Percentiles rank a stretch among this genome's conserved stretches.
phyloP scores from a whole-genome alignment of 306 rosid genomes.

The Quercus agrifolia region DNA sequence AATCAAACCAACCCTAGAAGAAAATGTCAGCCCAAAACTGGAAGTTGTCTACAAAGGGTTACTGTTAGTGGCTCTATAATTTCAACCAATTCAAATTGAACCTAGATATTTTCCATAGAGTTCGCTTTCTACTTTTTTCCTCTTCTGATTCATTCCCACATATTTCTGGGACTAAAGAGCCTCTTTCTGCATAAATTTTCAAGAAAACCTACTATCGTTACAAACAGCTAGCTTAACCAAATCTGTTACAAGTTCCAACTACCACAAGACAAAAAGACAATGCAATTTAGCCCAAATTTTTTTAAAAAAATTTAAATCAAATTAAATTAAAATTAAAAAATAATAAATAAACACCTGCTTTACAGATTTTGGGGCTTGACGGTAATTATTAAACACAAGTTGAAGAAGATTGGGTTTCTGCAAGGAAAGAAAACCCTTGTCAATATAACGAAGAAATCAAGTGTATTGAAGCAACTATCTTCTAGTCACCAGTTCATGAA shows the following conservation, averaged over 20 bases:
- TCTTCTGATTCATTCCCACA: not conserved
- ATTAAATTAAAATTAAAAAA: too few species aligned
- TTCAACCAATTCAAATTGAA: not conserved
- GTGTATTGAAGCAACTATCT: conserved; percentile 10
- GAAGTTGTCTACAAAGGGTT: not conserved
- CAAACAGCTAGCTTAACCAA: conserved; percentile 6
- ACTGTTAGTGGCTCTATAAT: not conserved
- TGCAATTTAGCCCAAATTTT: not conserved
- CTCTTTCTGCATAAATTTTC: not conserved
- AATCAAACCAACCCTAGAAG: not conserved
- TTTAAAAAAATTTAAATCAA: too few species aligned
- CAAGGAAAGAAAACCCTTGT: conserved; percentile 23
- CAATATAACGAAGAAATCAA: conserved; percentile 14
- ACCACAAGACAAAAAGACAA: not conserved
- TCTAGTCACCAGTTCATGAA: conserved; percentile 1
- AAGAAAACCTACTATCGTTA: not conserved
- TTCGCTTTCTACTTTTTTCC: not conserved
- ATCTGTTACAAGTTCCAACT: not conserved
- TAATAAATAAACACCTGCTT: conserved; percentile 68
- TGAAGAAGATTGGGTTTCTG: conserved; percentile 94
- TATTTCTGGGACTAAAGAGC: not conserved
- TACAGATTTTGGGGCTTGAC: conserved; percentile 59
- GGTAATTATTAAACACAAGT: conserved; percentile 70
- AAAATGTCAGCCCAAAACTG: not conserved
- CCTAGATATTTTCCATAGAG: not conserved